A percentile compares a stretch with the other conserved stretches of the same genome.
Conservation (phyloP, 371 early-diverging fungal species). For the Mucor indicus region DNA sequence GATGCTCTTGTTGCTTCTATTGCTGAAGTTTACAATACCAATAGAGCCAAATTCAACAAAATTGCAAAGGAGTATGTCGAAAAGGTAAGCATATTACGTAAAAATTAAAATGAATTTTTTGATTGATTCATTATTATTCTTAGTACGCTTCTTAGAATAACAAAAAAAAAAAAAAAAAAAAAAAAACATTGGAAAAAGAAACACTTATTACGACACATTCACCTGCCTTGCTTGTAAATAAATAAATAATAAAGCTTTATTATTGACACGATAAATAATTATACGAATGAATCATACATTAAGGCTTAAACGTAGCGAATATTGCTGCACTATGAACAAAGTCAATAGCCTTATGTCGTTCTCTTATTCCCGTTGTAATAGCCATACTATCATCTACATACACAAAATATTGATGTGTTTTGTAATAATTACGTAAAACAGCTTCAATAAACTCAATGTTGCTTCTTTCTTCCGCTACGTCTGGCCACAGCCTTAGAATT, state of each 20-base stretch:
- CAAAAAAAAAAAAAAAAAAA: background rate
- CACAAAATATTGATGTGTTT: conserved; percentile 13
- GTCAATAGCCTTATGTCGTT: conserved; percentile 2
- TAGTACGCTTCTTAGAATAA: background rate
- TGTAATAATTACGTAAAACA: conserved; percentile 4
- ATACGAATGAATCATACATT: too few species aligned
- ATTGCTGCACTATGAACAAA: conserved; percentile 14
- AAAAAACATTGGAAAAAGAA: too few species aligned
- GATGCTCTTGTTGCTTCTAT: conserved; percentile 86
- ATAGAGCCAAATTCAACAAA: conserved; percentile 71
- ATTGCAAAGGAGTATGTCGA: conserved; percentile 82
- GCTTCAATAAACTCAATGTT: conserved; percentile 2
- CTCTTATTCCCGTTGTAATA: background rate
- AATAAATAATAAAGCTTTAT: too few species aligned
- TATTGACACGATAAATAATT: too few species aligned
- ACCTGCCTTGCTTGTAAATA: too few species aligned
- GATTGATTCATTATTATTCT: background rate
- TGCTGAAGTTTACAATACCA: conserved; percentile 79
- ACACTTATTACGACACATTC: too few species aligned
- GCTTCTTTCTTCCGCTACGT: background rate
- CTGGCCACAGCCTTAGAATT: conserved; percentile 6
- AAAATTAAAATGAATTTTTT: background rate
- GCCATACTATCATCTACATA: conserved; percentile 16
- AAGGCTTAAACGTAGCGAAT: too few species aligned
- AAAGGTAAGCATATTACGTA: conserved; percentile 44